phyloP scores from a whole-genome alignment of 495 filamentous ascomycete genomes.

The Tetracladium setigerum region DNA sequence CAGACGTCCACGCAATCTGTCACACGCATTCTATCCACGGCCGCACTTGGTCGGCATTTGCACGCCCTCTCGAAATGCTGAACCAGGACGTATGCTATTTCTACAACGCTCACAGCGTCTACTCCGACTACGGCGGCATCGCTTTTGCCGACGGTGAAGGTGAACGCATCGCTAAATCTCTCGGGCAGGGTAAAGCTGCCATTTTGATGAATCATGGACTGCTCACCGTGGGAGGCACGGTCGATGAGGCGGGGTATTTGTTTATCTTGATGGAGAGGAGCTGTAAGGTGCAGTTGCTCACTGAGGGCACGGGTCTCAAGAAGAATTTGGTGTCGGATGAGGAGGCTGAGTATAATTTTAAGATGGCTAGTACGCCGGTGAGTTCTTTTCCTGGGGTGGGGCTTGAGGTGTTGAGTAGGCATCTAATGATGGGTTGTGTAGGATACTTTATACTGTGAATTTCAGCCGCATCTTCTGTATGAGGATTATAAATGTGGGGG shows the following conservation, averaged over 20 bases:
- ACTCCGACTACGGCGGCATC: conserved; percentile 45
- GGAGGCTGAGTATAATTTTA: conserved; percentile 39
- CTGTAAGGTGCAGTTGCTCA: conserved; percentile 38
- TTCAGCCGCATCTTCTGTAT: too few species aligned
- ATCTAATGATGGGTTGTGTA: too few species aligned
- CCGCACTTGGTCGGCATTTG: conserved; percentile 43
- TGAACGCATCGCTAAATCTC: conserved; percentile 35
- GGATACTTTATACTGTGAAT: too few species aligned
- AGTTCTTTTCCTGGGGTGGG: too few species aligned
- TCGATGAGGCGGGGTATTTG: conserved; percentile 45
- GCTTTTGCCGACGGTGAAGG: conserved; percentile 41
- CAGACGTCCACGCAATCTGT: conserved; percentile 24
- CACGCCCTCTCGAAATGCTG: conserved; percentile 44
- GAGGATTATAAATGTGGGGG: too few species aligned
- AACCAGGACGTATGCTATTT: conserved; percentile 47
- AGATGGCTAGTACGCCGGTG: conserved; percentile 35
- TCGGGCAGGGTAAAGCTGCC: conserved; percentile 29
- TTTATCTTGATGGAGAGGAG: conserved; percentile 39
- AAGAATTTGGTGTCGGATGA: conserved; percentile 37
- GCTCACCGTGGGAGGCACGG: conserved; percentile 40
- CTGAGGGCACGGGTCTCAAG: too few species aligned
- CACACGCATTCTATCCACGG: conserved; percentile 44
- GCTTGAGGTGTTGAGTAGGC: too few species aligned
- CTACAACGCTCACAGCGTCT: conserved; percentile 39
- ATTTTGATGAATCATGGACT: conserved; percentile 48